Evolutionary conservation across 768 basidiomycete species (phyloP).

Genomic region (Tylopilus cervinicoccineus): DNA sequence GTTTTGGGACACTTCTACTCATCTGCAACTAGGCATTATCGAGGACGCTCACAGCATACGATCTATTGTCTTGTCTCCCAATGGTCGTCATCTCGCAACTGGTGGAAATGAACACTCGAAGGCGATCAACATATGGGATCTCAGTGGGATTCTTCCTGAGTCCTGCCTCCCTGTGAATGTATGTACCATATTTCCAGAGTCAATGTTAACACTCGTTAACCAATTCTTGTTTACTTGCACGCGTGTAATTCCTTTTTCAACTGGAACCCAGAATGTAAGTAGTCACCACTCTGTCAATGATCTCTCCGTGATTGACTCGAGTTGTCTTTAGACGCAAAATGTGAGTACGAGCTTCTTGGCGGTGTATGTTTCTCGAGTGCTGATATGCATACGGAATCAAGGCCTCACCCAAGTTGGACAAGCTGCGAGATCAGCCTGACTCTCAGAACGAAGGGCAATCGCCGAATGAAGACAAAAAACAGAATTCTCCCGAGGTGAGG

Average conservation of each 20-base stretch:
- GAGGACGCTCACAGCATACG: background rate
- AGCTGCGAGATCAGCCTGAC: background rate
- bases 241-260: too few species aligned
- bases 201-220: background rate
- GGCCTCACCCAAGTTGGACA: background rate
- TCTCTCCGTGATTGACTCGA: too few species aligned
- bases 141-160: background rate
- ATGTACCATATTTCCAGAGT: background rate
- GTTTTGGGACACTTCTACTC: background rate
- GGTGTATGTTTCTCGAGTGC: too few species aligned
- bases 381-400: background rate
- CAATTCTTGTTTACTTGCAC: too few species aligned
- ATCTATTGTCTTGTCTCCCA: background rate
- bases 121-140: background rate
- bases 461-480: background rate
- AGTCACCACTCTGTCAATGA: too few species aligned
- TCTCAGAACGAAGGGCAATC: background rate
- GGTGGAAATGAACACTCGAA: background rate
- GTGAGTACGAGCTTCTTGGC: background rate
- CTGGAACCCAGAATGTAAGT: background rate
- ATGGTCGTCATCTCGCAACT: background rate
- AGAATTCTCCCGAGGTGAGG: background rate
- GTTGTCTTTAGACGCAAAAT: background rate
- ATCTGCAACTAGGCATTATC: background rate
- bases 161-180: background rate